Base-by-base conservation (phyloP, 176 grass and related monocot genomes). In the Alopecurus myosuroides region DNA sequence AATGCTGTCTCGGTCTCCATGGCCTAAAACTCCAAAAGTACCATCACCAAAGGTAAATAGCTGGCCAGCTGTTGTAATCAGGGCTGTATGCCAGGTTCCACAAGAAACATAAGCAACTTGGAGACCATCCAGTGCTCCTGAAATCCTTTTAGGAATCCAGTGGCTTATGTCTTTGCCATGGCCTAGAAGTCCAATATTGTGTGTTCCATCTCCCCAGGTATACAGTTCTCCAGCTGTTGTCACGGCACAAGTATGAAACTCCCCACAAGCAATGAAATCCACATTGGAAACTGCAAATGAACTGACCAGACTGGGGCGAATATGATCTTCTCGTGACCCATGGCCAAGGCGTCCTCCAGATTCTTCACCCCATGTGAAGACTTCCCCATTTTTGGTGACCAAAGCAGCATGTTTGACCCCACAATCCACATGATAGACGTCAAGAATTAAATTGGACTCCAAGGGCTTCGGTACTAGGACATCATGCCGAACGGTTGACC, bases 61-160 rank as follows among this genome's bases (percentile, higher is more conserved):
- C 86, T 91, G 89, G 37, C 96, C 93, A 53, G 41, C 84, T 80
- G 91, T 85, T 20, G 93, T 98, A 29, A 98, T 91, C 77, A 98
- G 79, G 73, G 93, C 96, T 60, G 96, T 98, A 91, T 98, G 91
- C 96, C 96, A 98, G 34, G 93, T 93, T 55, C 96, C 96, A 93
- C 96, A 98, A 63, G 93, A 89, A 79, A 98, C 93, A 80, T 86
- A 87, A 79, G 89, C 76, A 81, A 98, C 90, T 48, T 86, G 88
- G 65, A 92, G 85, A 34, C 95, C 85, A 1, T 99, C 97, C 10
- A 99, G 58, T 30, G 89, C 89, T 77, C 93, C 91, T 50, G 88
- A 94, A 80, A 99, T 92, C 65, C 93, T 95, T 85, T 99, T 99
- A 64, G 97, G 97, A 90, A 99, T 95, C 97, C 93, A 99, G 50